Evolutionary conservation across 106 monocot genomes (phyloP), one percentile per base, ranked within the genome.

Genomic region (Dendrobium nobile): DNA sequence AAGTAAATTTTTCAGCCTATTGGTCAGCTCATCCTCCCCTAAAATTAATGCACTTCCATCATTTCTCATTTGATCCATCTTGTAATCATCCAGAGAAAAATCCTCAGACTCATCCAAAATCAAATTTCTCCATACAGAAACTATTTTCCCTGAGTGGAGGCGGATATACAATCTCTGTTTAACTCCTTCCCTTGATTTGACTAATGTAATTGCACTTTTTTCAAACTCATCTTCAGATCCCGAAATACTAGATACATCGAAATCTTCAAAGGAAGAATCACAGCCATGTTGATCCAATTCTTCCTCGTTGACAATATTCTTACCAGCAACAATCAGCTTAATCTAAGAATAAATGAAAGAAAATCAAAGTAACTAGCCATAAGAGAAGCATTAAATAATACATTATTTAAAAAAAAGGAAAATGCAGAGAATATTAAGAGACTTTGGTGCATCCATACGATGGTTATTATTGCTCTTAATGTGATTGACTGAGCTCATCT

Each of bases 191-290:
- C 51, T 88, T 78, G 54, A 82, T 86, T 85, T 88, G 18, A 43
- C 77, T 3, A 79, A 47, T 26, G 79, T 54, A 31, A 59, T 74
- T 15, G 16, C 81, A 1, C 82, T 86, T 42, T 87, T 85, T 77
- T 95, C 93, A 73, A 77, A 79, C 78, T 98, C 97, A 78, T 99
- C 95, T 79, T 95, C 98, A 72, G 98, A 99, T 41, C 91, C 95
- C 2, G 98, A 99, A 80, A 95, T 88, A 72, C 93, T 99, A 44
- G 98, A 99, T 79, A 99, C 80, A 43, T 99, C 98, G 67, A 87
- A 82, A 65, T 89, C 87, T 70, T 95, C 83, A 79, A 91, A 91
- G 54, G 83, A 78, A 83, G 83, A 83, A 68, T 85, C 87, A 72
- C 54, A 28, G 19, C 74, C 86, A 54, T 84, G 40, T 20, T 88